phyloP scores from a whole-genome alignment of 2,329 filamentous ascomycete genomes.

The Xylariaceae sp. region DNA sequence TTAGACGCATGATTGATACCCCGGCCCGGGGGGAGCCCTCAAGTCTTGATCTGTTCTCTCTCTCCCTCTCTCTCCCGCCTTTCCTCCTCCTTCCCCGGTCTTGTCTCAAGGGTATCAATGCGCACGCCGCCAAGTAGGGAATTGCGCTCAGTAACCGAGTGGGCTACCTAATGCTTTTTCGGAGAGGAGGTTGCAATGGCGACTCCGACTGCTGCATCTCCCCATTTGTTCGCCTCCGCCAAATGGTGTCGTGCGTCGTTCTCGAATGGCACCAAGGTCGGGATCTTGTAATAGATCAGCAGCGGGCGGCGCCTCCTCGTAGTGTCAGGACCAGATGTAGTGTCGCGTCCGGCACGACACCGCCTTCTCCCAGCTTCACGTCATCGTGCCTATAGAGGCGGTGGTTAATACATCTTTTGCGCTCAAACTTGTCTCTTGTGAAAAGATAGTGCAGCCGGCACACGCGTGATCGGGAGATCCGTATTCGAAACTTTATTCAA shows the following conservation, averaged over 20 bases:
- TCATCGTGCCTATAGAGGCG: slow-evolving; percentile 72
- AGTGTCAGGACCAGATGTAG: slow-evolving; percentile 93
- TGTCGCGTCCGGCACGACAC: slow-evolving; percentile 84
- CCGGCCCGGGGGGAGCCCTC: background rate
- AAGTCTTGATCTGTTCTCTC: background rate
- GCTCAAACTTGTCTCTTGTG: background rate
- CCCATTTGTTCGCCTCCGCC: background rate
- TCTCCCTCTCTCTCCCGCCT: background rate
- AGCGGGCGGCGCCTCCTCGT: slow-evolving; percentile 57
- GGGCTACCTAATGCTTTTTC: no score
- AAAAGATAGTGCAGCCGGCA: background rate
- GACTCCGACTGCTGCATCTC: background rate
- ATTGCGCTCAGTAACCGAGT: no score
- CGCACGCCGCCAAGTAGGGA: background rate
- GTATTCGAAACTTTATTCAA: no score
- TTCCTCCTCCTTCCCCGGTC: background rate
- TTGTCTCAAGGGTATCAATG: background rate
- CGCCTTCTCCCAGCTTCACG: slow-evolving; percentile 86
- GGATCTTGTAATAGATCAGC: background rate
- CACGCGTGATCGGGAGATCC: background rate
- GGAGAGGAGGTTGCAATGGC: no score
- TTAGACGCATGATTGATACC: background rate
- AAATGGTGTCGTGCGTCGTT: background rate
- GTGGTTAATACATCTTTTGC: slow-evolving; percentile 1
- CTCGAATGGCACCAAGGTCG: background rate